phyloP scores from a whole-genome alignment of 75 land plant species.

The Adiantum capillusveneris region DNA sequence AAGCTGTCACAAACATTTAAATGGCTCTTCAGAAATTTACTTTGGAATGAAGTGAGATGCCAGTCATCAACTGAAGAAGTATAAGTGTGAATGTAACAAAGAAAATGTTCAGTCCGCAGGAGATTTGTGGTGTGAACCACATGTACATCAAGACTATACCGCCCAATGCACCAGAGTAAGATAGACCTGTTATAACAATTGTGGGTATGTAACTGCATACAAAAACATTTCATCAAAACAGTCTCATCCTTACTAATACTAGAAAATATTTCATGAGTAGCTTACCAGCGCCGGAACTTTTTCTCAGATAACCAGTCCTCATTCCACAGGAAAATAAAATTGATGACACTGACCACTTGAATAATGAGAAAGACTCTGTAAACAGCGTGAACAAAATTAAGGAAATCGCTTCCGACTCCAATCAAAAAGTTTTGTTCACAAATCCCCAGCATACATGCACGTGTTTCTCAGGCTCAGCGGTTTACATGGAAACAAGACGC shows the following conservation, averaged over 20 bases:
- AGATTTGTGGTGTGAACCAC: slow-evolving; percentile 63
- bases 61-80: slow-evolving; percentile 56
- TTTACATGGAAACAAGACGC: too few relatives aligned
- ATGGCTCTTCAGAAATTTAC: slow-evolving; percentile 25
- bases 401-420: too few relatives aligned
- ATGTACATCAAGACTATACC: slow-evolving; percentile 80
- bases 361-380: slow-evolving; percentile 75
- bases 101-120: slow-evolving; percentile 84
- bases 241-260: too few relatives aligned
- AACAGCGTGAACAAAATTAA: too few relatives aligned
- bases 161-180: slow-evolving; percentile 41
- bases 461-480: too few relatives aligned
- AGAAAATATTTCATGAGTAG: too few relatives aligned
- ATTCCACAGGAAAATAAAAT: slow-evolving; percentile 77
- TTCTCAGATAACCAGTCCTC: slow-evolving; percentile 56
- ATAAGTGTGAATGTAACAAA: slow-evolving; percentile 77
- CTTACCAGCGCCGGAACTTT: slow-evolving; percentile 51
- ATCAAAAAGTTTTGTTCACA: too few relatives aligned
- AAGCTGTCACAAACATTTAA: not conserved
- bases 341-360: slow-evolving; percentile 85
- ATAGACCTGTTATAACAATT: slow-evolving; percentile 34
- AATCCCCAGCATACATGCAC: too few relatives aligned
- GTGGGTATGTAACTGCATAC: slow-evolving; percentile 57
- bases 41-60: slow-evolving; percentile 73
- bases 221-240: too few relatives aligned